These are phyloP conservation scores for Ustilago sp. DNA, from an alignment of 1,284 basidiomycete species.

Conservation along the genomic window DNA sequence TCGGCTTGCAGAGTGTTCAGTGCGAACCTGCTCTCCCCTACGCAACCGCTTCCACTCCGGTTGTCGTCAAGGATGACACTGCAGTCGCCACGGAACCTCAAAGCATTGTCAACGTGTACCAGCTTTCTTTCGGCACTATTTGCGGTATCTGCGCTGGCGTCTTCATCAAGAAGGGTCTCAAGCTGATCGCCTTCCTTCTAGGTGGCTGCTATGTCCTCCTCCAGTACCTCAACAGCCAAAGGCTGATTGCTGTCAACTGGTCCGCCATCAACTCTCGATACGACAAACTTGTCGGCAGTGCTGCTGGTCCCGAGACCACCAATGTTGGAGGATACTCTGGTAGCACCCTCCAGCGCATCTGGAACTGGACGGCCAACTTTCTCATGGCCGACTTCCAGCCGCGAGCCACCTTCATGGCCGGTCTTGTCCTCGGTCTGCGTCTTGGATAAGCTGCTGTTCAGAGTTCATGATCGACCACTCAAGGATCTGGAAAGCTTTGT, in stretches of 20 bases:
- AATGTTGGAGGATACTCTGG: constrained; percentile 72
- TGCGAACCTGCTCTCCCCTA: constrained; percentile 40
- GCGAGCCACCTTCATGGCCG: constrained; percentile 73
- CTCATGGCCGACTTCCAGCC: constrained; percentile 91
- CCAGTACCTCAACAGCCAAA: constrained; percentile 64
- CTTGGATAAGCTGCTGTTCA: constrained; percentile 70
- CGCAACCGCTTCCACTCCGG: constrained; percentile 20
- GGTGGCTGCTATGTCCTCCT: constrained; percentile 72
- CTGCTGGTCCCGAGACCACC: constrained; percentile 74
- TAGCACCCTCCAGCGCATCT: constrained; percentile 72
- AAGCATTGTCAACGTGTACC: constrained; percentile 81
- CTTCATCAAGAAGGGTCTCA: constrained; percentile 93
- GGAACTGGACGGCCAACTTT: constrained; percentile 83
- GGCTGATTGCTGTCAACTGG: constrained; percentile 85
- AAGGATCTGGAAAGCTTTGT: not conserved
- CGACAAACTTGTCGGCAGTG: constrained; percentile 79
- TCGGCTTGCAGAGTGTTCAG: constrained; percentile 15
- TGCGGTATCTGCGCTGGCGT: constrained; percentile 87
- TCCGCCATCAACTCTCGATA: constrained; percentile 74
- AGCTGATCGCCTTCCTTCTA: constrained; percentile 82
- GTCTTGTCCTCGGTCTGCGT: constrained; percentile 72
- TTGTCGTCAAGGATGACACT: constrained; percentile 21
- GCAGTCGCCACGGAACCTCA: constrained; percentile 70
- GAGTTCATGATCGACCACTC: not conserved
- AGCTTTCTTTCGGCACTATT: constrained; percentile 87